Evolutionary conservation across 208 protist genomes (phyloP), one percentile per base, ranked within the genome.

Genomic region (Crithidia acanthocephali): DNA sequence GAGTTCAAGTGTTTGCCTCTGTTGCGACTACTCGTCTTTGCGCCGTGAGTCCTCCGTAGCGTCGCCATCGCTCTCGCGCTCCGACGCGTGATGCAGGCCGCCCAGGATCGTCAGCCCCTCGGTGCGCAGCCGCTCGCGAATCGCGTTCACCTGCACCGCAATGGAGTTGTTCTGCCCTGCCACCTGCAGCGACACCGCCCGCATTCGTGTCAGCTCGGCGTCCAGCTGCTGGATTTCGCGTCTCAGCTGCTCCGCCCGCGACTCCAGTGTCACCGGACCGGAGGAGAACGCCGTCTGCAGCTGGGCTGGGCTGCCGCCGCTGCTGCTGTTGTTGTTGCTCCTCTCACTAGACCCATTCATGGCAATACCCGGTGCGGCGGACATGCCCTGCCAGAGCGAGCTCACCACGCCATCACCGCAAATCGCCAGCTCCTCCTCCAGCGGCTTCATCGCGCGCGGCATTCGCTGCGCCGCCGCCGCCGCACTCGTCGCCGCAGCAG

Each of bases 381-480:
- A 50, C 37, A 57, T 28, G 18, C 28, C 22, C 16, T 59, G 32
- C 25, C 50, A 66, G 11, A 72, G 25, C 66, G 47, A 40, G 33
- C 25, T 70, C 47, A 63, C 47, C 63, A 81, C 75, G 11, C 78
- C 83, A 18, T 85, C 78, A 13, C 85, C 74, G 55, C 86, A 90
- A 37, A 88, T 75, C n/a, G 64, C 68, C 64, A 87, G 62, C 79
- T 96, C 87, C 62, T 96, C 81, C 56, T 88, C 80, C 28, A 95
- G 72, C 45, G 79, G 51, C 55, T 69, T 74, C 89, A 96, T 92
- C 20, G 86, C 87, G 7, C 89, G 86, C 9, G 89, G 87, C 82
- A 95, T 86, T 20, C 73, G 55, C 44, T 84, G 75, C 35, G 47
- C 63, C 20, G 68, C 44, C 5, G 53, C 44, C 8, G 35, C 47